Evolutionary conservation across 192 early-diverging fungal species (phyloP), one percentile per base, ranked within the genome.

Genomic region (Podila epicladia): DNA sequence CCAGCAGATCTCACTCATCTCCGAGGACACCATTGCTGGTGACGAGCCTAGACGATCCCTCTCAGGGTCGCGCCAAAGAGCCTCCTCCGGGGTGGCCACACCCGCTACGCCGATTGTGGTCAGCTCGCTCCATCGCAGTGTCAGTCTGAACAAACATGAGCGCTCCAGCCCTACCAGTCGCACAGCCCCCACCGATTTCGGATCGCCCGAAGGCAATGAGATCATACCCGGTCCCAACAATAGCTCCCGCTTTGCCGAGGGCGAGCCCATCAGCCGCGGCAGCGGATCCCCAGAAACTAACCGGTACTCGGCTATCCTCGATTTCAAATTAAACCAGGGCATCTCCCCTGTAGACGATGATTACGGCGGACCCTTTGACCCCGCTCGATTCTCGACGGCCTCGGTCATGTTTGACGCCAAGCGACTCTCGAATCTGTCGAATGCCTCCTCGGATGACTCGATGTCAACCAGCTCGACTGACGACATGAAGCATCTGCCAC

Each of bases 351-450:
- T 48, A 62, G 77, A 51, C 5, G 68, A 58, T 9, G 15, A 66
- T 9, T 62, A 69, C 41, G 64, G 65, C 8, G 67, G 48, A 12
- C 68, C 24, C 24, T 29, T 69, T 59, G 77, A 80, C 29, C 77
- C 77, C 1, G 50, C 66, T 4, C 51, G 71, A 45, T 73, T 73
- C 62, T 80, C 77, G 28, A 65, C 62, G 0, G 55, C 70, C 9
- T 80, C 77, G 20, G 33, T 72, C 24, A 69, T 80, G 66, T 80
- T 80, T 73, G 77, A 80, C 63, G 77, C 77, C 29, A 80, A 73
- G 65, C 62, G 67, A 28, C 33, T 67, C 35, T 79, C 75, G 15
- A 66, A 64, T 28, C 20, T 69, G 20, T 80, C 77, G 20, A 62
- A n/a, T 0, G 38, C 50, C 8, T 72, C 70, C 5, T 71, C 69